Base-by-base conservation (phyloP, 768 basidiomycete genomes). In the Russula olivacea region DNA sequence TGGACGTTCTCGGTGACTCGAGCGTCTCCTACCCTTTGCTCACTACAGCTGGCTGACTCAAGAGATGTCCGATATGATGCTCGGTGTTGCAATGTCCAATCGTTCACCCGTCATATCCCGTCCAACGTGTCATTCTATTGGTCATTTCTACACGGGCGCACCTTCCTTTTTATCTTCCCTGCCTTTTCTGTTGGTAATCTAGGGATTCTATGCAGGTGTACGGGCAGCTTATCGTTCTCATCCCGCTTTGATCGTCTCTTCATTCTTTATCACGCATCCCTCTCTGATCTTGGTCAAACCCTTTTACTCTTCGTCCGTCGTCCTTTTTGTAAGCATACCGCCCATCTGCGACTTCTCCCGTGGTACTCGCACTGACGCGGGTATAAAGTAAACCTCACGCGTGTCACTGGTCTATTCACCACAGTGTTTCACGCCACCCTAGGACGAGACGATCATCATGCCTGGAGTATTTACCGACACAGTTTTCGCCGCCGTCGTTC, bases 381-480 rank as follows among this genome's bases (percentile, higher is more conserved):
- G 30, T 64, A 64, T 55, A 64, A 60, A 41, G 47, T 30, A 36
- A 17, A 23, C 30, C 10, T 12, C n/a, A 15, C 40, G 14, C 32
- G 19, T 41, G 17, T 25, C 28, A 1, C 40, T 30, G 36, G 30
- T 30, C 15, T 15, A 32, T 3, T 28, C 40, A 34, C 19, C 8
- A 1, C 58, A 34, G 43, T 57, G 11, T 25, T 40, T 34, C 45
- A 34, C 34, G 25, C 43, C 52, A 3, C 19, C 53, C 34, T 10
- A 17, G 15, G 30, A 45, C 47, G 3, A 40, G 15, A 14, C 38
- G 36, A 43, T 25, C 49, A 11, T 34, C 28, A 65, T 65, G 64
- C 21, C 66, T 45, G 68, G 69, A 41, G 50, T 74, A 32, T 64
- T 74, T 32, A 70, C 72, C 48, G 72, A 74, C 61, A 70, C 73